Evolutionary conservation across 1,284 basidiomycete species (phyloP), one percentile per base, ranked within the genome.

Genomic region (Boletus sp.): DNA sequence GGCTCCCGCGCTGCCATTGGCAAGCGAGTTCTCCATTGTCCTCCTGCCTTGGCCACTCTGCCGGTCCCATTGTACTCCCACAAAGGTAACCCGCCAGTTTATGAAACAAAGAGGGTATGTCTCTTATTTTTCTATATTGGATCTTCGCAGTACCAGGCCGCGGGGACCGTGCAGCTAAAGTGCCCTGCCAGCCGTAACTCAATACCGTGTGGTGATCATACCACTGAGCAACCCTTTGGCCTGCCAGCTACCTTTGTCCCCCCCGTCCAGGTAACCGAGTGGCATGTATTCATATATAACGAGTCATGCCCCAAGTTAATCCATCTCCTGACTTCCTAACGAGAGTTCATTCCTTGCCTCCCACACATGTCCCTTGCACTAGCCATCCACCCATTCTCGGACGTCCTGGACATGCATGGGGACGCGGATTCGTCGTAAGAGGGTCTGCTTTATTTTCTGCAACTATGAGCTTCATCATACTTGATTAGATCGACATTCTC

Each of bases 401-500:
- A 77, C 49, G 73, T 78, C 37, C 70, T 91, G 60, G 78, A 84
- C 65, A 84, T 92, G 81, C 84, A 84, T 67, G 89, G 88, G 55
- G 77, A 81, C 20, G 80, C 84, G n/a, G 84, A 89, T 70, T 63
- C 77, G 56, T 79, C 76, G 91, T 91, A 69, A 78, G 88, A 54
- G 43, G 75, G 33, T 53, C 55, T 47, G 45, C 20, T 53, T 39
- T 39, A n/a, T 51, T 42, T 37, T 44, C 39, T 36, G 52, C 11
- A 16, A 43, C 43, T 11, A 57, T 49, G 24, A 44, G 44, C 57
- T 48, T 57, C 58, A 56, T 51, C 47, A 51, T 36, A 42, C 31
- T 57, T 36, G 36, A 51, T 51, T 62, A 91, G 90, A 60, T 83
- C 84, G 56, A 84, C 85, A 2, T 92, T 90, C 71, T 91, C 91